Base-by-base conservation (phyloP, 2,329 filamentous ascomycete species). In the Ophiostoma himal-ulmi region DNA sequence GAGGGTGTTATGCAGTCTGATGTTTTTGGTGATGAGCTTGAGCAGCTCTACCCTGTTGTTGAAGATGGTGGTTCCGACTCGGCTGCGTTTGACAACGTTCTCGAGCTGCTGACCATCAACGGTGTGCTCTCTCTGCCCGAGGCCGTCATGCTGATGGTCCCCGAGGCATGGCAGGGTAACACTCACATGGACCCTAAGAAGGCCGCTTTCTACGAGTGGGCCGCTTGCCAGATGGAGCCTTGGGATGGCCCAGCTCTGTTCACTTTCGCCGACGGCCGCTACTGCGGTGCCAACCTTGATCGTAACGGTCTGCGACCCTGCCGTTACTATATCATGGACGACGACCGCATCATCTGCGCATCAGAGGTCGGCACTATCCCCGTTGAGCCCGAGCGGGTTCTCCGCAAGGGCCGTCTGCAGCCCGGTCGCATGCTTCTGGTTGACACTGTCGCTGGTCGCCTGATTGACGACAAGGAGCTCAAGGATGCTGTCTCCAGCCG, bases 131-230 rank as follows among this genome's bases (percentile, higher is more conserved):
- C 94, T 67, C 85, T 98, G 3, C 94, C 94, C 20, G 94, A 98
- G 81, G 94, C 94, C 68, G 92, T 98, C 75, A 98, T 98, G 94
- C 86, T 98, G 76, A 97, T 98, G 94, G 92, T 98, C 68, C 94
- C 94, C 30, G 94, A 98, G 82, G 94, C 94, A 72, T 98, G 94
- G 94, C 93, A 98, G 81, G 94, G 94, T 73, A 97, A 97, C 80
- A 84, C 89, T 52, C 84, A 89, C 72, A 96, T 98, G 91, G 94
- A 97, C 76, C 92, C 93, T 70, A 91, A 92, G 77, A 98, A 98
- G 83, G 92, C 94, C 71, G 94, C 94, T 68, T 98, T 97, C 82
- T 98, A 98, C 82, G 94, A 98, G 80, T 98, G 94, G 93, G 94
- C 94, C 77, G 94, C 93, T 75, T 98, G 94, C 80, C 91, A 96